Conservation (phyloP, 2,329 filamentous ascomycete species). For the Macrophomina phaseolina region DNA sequence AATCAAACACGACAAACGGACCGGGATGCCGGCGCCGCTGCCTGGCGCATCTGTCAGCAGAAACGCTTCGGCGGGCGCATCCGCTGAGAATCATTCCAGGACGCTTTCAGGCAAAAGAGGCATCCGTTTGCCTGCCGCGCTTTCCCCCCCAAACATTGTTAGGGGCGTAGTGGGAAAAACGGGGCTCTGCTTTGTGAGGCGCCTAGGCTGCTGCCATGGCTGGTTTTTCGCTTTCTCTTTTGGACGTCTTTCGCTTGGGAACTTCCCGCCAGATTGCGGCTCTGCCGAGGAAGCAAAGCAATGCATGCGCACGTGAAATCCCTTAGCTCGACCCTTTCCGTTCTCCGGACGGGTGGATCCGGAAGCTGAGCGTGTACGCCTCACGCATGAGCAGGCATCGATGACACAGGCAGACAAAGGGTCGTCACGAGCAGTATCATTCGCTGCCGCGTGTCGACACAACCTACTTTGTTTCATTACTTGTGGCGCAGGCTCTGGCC, state of each 20-base stretch:
- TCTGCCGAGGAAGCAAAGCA: background rate
- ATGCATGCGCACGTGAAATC: background rate
- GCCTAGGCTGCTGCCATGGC: background rate
- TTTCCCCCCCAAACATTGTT: background rate
- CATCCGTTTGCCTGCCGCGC: background rate
- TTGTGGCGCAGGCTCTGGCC: background rate
- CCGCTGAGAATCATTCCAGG: background rate
- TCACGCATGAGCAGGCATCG: background rate
- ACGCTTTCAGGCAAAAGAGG: background rate
- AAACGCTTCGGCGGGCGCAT: background rate
- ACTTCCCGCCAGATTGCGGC: background rate
- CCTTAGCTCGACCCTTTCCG: background rate
- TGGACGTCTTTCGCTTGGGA: no score
- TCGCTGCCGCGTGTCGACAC: no score
- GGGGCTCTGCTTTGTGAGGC: background rate
- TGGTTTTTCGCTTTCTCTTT: background rate
- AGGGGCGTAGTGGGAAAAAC: background rate
- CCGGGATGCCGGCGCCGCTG: no score
- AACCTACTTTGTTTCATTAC: background rate
- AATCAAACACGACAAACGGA: no score
- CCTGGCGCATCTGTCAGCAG: no score
- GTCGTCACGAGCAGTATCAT: no score
- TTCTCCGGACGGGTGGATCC: background rate
- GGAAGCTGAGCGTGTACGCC: background rate
- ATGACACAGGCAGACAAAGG: no score